Conservation (phyloP, 2,329 filamentous ascomycete species). For the Scedosporium dehoogii region DNA sequence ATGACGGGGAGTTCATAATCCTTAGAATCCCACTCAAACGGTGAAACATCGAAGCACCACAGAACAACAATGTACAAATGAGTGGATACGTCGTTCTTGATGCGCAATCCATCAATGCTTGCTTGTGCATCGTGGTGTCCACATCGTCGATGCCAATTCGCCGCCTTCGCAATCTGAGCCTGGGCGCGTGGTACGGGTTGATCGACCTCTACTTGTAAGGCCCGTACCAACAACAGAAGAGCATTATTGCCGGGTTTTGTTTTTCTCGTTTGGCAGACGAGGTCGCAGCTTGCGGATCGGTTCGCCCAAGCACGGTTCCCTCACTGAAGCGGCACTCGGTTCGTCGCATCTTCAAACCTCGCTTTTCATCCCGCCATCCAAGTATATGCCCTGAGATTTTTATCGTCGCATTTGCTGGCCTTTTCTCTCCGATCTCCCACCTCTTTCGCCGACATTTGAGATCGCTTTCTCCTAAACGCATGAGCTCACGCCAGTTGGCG, state of each 20-base stretch:
- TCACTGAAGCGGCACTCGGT: not conserved
- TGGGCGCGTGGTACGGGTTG: not conserved
- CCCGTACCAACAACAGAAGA: not conserved
- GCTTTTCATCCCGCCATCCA: not conserved
- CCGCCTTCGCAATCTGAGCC: not conserved
- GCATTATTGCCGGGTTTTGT: not conserved
- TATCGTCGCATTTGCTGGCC: not conserved
- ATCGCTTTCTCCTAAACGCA: not conserved
- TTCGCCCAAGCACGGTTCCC: not conserved
- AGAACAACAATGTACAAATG: too few species aligned
- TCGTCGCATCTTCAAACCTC: conserved; percentile 1
- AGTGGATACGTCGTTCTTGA: too few species aligned
- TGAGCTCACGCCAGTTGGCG: not conserved
- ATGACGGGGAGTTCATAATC: not conserved
- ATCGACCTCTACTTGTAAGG: not conserved
- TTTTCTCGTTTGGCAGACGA: not conserved
- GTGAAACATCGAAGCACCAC: not conserved
- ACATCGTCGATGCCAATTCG: not conserved
- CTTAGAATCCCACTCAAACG: not conserved
- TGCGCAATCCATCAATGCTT: too few species aligned
- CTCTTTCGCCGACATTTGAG: not conserved
- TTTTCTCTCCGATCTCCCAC: not conserved
- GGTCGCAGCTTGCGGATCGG: not conserved
- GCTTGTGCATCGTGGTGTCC: too few species aligned
- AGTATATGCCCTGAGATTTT: not conserved